These are phyloP conservation scores for rapeseed (Brassica napus) DNA, from an alignment of 345 rosid species.

Conservation along the genomic window DNA sequence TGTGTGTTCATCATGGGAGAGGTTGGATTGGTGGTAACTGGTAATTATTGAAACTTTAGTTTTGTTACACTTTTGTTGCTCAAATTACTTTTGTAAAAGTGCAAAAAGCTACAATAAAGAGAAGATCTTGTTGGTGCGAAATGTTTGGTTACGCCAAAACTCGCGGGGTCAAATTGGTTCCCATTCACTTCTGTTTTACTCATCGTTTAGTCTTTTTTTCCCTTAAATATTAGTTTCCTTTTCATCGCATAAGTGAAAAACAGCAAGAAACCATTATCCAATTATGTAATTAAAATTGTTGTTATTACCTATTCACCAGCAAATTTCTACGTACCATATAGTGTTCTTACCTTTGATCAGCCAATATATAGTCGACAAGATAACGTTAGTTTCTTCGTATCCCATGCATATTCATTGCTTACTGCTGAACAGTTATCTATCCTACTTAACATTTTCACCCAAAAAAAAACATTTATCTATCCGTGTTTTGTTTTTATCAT, in stretches of 20 bases:
- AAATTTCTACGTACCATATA: not conserved
- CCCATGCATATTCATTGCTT: not conserved
- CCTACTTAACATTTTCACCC: no score
- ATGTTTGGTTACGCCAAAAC: constrained; percentile 42
- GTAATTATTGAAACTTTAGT: constrained; percentile 35
- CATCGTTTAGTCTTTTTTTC: not conserved
- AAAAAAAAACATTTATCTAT: not conserved
- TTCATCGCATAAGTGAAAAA: constrained; percentile 17
- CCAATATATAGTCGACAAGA: not conserved
- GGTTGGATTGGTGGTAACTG: constrained; percentile 40
- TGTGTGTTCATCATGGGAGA: constrained; percentile 37
- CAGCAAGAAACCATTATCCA: constrained; percentile 30
- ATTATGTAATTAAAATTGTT: not conserved
- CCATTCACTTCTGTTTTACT: constrained; percentile 28
- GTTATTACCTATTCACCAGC: not conserved
- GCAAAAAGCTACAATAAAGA: constrained; percentile 34
- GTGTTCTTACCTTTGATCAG: not conserved
- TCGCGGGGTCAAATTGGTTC: constrained; percentile 39
- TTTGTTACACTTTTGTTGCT: constrained; percentile 37
- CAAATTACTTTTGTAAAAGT: constrained; percentile 40
- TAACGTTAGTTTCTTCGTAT: not conserved
- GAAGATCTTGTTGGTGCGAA: constrained; percentile 40
- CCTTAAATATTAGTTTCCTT: not conserved
- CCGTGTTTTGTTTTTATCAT: not conserved
- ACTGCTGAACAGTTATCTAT: not conserved